phyloP scores from a whole-genome alignment of 352 stramenopile species.

The Phytophthora rubi region DNA sequence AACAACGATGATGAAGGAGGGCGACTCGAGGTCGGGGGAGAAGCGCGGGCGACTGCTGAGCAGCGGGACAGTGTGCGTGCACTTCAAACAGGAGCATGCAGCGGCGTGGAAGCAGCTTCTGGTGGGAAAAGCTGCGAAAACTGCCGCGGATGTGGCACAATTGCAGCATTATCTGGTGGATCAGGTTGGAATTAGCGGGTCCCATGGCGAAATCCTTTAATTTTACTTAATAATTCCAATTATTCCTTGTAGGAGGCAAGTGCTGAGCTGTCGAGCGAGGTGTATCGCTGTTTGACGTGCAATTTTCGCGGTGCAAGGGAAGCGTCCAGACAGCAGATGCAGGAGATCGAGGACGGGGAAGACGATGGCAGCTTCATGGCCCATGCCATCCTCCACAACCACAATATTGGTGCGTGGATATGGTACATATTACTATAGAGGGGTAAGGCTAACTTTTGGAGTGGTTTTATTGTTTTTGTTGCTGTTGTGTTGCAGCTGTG shows the following conservation, averaged over 20 bases:
- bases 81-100: slow-evolving; percentile 18
- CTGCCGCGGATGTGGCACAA: slow-evolving; percentile 5
- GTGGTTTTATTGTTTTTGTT: background rate
- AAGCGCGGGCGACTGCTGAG: slow-evolving; percentile 27
- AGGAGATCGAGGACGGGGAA: slow-evolving; percentile 31
- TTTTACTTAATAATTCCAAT: slow-evolving; percentile 5
- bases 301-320: slow-evolving; percentile 53
- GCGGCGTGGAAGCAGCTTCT: slow-evolving; percentile 13
- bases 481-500: slow-evolving; percentile 50
- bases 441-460: background rate
- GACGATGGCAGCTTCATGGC: slow-evolving; percentile 64
- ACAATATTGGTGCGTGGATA: slow-evolving; percentile 51
- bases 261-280: slow-evolving; percentile 26
- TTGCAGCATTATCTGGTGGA: slow-evolving; percentile 31
- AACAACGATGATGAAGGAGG: background rate
- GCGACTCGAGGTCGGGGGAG: slow-evolving; percentile 1
- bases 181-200: slow-evolving; percentile 17
- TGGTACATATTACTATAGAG: background rate
- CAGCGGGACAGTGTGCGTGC: slow-evolving; percentile 26
- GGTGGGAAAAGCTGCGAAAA: background rate
- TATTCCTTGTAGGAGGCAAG: slow-evolving; percentile 17
- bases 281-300: slow-evolving; percentile 61
- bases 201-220: background rate
- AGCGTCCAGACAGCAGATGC: slow-evolving; percentile 20
- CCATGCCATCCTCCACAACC: slow-evolving; percentile 66